These are phyloP conservation scores for Mycena galericulata DNA, from an alignment of 768 basidiomycete genomes.

Conservation along the genomic window DNA sequence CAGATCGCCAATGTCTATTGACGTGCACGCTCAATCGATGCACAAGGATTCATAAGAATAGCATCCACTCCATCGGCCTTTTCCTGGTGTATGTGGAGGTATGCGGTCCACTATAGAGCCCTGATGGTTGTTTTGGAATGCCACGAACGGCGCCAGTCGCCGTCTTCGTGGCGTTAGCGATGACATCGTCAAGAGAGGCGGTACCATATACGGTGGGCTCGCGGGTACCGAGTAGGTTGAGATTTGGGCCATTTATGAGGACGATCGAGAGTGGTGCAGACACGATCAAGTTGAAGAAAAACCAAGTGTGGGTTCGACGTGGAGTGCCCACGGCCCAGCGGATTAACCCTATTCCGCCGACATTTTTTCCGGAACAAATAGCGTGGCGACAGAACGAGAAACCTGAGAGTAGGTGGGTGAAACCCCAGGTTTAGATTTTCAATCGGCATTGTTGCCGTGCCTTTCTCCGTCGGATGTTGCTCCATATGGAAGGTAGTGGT, in stretches of 20 bases:
- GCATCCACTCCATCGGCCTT: constrained; percentile 35
- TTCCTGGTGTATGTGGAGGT: constrained; percentile 38
- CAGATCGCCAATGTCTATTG: no score
- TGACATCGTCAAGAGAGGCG: constrained; percentile 34
- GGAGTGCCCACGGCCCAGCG: no score
- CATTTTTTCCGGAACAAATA: no score
- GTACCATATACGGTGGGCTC: constrained; percentile 36
- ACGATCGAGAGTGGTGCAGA: constrained; percentile 26
- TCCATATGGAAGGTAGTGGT: no score
- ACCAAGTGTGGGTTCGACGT: no score
- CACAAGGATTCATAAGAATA: constrained; percentile 39
- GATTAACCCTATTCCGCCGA: no score
- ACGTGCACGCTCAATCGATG: not conserved
- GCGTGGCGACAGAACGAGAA: no score
- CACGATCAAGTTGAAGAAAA: no score
- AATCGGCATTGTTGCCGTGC: no score
- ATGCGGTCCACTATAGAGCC: constrained; percentile 40
- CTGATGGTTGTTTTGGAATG: constrained; percentile 41
- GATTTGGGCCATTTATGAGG: constrained; percentile 38
- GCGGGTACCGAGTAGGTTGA: constrained; percentile 36
- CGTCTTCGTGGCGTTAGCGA: constrained; percentile 13
- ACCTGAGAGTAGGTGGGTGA: no score
- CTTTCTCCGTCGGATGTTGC: no score
- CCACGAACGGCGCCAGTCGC: constrained; percentile 31
- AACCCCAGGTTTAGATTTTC: no score